A percentile compares a stretch with the other conserved stretches of the same genome.
Conservation (phyloP, 495 filamentous ascomycete genomes). For the Hypoxylon fragiforme region DNA sequence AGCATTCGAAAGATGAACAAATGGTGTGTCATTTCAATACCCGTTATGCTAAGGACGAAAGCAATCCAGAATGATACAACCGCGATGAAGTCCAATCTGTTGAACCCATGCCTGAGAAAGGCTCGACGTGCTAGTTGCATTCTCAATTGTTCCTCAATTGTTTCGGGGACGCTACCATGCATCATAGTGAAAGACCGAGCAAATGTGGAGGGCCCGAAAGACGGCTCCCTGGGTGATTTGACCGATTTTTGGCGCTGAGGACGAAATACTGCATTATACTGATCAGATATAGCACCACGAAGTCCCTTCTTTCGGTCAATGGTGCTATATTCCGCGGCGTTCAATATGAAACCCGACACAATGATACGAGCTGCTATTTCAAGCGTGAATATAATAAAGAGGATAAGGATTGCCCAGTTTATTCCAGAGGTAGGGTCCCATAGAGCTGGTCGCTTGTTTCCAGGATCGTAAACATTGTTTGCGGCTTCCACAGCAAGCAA, state of each 20-base stretch:
- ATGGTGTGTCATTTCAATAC: constrained; percentile 67
- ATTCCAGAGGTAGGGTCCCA: constrained; percentile 70
- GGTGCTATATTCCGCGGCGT: constrained; percentile 82
- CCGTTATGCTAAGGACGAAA: constrained; percentile 69
- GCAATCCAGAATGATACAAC: constrained; percentile 96
- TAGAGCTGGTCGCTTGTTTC: constrained; percentile 45
- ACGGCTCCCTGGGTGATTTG: constrained; percentile 45
- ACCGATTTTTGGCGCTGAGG: constrained; percentile 73
- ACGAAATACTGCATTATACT: constrained; percentile 75
- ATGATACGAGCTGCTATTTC: constrained; percentile 81
- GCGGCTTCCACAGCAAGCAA: constrained; percentile 82
- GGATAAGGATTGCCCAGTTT: constrained; percentile 76
- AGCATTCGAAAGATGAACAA: constrained; percentile 95
- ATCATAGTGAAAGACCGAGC: constrained; percentile 81
- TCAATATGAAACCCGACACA: constrained; percentile 90
- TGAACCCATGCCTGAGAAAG: constrained; percentile 93
- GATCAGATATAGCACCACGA: constrained; percentile 70
- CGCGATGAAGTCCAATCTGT: constrained; percentile 91
- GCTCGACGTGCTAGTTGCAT: constrained; percentile 84
- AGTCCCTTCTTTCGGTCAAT: constrained; percentile 72
- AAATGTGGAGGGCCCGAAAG: constrained; percentile 68
- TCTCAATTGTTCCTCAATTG: constrained; percentile 79
- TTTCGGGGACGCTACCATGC: constrained; percentile 59
- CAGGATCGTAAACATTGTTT: constrained; percentile 63
- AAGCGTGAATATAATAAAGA: constrained; percentile 90